Percentiles rank a stretch among this genome's conserved stretches.
Evolutionary conservation across 345 rosid genomes (phyloP).

Genomic region (Zanthoxylum bungeanum): DNA sequence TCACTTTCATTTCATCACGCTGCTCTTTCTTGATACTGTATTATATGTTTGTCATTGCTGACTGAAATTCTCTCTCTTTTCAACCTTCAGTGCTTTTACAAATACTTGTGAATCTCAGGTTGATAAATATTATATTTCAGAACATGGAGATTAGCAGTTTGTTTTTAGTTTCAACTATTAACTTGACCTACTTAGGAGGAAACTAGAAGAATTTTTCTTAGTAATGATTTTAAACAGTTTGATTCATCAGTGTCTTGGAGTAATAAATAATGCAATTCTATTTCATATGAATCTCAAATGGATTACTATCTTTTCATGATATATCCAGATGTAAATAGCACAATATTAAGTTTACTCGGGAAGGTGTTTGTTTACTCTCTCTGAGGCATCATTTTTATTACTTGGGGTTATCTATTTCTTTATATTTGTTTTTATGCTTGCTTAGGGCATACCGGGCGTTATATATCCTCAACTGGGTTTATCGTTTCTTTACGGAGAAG

Average conservation of each 20-base stretch:
- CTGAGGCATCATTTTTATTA: not conserved
- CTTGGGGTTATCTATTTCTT: not conserved
- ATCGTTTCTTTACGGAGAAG: slow-evolving; percentile 34
- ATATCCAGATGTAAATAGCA: not conserved
- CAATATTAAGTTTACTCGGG: not conserved
- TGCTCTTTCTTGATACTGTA: not conserved
- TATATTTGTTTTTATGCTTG: not conserved
- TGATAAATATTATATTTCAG: not conserved
- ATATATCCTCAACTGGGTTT: slow-evolving; percentile 48
- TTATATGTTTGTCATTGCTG: no score
- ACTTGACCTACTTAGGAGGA: not conserved
- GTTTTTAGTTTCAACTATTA: not conserved
- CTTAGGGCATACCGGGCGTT: slow-evolving; percentile 42
- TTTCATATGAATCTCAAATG: not conserved
- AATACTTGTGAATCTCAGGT: not conserved
- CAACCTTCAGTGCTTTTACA: not conserved
- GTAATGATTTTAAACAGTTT: not conserved
- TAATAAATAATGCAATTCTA: not conserved
- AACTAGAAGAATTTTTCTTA: not conserved
- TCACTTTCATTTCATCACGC: not conserved
- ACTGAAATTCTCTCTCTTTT: not conserved
- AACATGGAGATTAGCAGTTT: no score
- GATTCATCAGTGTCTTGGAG: not conserved
- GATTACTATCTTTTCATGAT: no score
- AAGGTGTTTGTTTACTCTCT: not conserved